Base-by-base conservation (phyloP, 805 yeast genomes). In the Yamadazyma insecticola region DNA sequence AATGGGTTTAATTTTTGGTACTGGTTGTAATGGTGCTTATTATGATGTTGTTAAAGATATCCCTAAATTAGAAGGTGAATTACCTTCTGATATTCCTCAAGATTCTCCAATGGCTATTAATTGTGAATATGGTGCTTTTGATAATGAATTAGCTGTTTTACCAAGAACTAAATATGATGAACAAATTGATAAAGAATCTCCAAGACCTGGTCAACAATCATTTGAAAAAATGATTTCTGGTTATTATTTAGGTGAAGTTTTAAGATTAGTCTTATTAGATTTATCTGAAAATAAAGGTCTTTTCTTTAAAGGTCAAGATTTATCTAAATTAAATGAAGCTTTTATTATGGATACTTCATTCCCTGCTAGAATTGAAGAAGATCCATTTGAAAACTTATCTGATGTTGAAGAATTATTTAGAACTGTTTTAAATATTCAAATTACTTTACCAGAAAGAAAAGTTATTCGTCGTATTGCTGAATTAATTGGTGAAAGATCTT, bases 161-260 rank as follows among this genome's bases (percentile, higher is more conserved):
- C 97, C 97, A 54, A 78, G 96, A 66, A 89, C 95, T 45, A 81
- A 80, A 57, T 90, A 78, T 59, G 98, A 90, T 60, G 54, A 79
- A 33, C 70, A 67, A 44, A 81, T 90, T 44, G 97, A 90, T 60
- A 67, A 62, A 17, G 81, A 83, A 52, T 82, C 95, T 24, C 97
- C 97, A 50, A 81, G 96, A 66, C 97, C 97, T 30, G 88, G 90
- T 43, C 95, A 90, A 68, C 98, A 90, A 65, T 55, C 89, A 33
- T 90, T 87, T 60, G 97, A 90, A 70, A 90, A 90, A 70, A 87
- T 90, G 96, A 86, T 90, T 50, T 85, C 96, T 23, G 98, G 98
- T 45, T 86, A 88, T 67, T 90, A 92, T 63, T 67, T 90, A 53
- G 98, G 97, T 53, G 97, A 90, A 67, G 67, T 90, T 28, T 63